Evolutionary conservation across 1,139 yeast genomes (phyloP), one percentile per base, ranked within the genome.

Genomic region (Zygosaccharomyces pseudobailii): DNA sequence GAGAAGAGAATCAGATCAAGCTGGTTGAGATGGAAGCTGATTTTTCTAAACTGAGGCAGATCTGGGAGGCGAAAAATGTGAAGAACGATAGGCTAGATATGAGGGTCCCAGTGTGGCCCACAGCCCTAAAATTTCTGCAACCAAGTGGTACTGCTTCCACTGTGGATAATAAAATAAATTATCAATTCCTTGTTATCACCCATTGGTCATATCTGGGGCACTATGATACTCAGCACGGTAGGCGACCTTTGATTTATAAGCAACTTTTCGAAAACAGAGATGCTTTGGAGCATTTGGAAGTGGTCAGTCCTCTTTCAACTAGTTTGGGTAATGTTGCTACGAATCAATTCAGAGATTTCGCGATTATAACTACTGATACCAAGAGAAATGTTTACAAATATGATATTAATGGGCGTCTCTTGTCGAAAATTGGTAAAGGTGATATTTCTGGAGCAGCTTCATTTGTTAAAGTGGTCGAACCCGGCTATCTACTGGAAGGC

Each of bases 1-100:
- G 94, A 37, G 79, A 84, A 61, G 89, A 85, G 55, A 79, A 80
- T 53, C 84, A 84, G 56, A 68, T 84, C 3, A 77, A 76, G 50
- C 66, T 85, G 20, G 65, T 80, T 1, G 66, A 72, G 43, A 52
- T 83, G 17, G 72, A 69, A 42, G 8, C 46, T 5, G 53, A 53
- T 34, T 58, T 53, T 8, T 30, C 53, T 5, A 38, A 48, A 5
- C 56, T 58, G 45, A 63, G 68, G 35, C 61, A 68, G 10, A 52
- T 83, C 1, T 77, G 81, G 70, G 71, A 73, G 65, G 82, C 78
- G 1, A 82, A 82, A 59, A 85, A 85, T 63, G 88, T 84, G 9
- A 76, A 80, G 45, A 79, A 82, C 56, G 84, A 82, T 62, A 79
- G 75, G 57, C 67, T 85, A 43, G 87, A 81, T 55, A 65, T 84